Conservation (phyloP, 305 asterid species). For the Solanum hybrid region DNA sequence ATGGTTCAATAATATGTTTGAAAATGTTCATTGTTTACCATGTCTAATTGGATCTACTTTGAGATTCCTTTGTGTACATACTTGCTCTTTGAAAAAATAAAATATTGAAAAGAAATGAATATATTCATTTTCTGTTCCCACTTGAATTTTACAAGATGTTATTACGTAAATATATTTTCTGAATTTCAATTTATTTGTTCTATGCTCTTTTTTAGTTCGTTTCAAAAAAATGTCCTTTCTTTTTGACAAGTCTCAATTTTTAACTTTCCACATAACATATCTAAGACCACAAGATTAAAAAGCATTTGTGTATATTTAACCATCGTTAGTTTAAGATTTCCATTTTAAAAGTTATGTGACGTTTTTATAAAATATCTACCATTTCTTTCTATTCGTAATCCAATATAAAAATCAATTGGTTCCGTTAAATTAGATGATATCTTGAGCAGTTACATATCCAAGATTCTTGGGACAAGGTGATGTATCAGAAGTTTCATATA, state of each 20-base stretch:
- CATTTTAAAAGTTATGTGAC: no score
- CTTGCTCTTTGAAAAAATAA: neutral
- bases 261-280: fast-evolving
- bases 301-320: neutral
- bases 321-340: no score
- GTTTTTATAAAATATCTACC: no score
- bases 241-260: neutral
- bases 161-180: neutral
- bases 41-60: neutral
- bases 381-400: no score
- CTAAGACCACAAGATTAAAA: no score
- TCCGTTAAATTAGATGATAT: no score
- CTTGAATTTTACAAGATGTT: neutral
- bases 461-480: neutral
- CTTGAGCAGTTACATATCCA: neutral
- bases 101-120: neutral
- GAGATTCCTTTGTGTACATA: neutral
- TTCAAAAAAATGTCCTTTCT: no score
- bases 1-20: neutral
- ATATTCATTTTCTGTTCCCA: neutral
- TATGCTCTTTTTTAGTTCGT: no score
- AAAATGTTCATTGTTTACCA: neutral
- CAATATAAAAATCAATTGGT: neutral
- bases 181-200: no score
- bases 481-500: neutral